A percentile compares a stretch with the other conserved stretches of the same genome.
Conservation (phyloP, 768 basidiomycete species). For the Lyophyllum semitale region DNA sequence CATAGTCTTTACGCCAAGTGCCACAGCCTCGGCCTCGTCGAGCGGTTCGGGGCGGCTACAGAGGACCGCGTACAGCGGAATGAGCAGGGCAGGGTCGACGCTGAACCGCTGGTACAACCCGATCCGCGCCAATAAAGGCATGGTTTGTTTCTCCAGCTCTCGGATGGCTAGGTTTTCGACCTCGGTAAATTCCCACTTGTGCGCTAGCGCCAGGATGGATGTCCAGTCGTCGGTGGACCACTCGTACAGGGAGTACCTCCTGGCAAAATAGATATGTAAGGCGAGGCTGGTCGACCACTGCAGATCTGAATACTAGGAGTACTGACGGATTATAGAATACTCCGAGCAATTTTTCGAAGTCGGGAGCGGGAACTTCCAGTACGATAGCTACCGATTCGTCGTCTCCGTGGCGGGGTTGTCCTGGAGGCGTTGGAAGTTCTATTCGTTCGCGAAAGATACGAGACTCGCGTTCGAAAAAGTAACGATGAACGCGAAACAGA, state of each 20-base stretch:
- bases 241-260: constrained; percentile 57
- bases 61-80: constrained; percentile 53
- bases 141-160: constrained; percentile 20
- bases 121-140: constrained; percentile 27
- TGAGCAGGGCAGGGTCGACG: constrained; percentile 48
- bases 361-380: constrained; percentile 32
- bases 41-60: constrained; percentile 54
- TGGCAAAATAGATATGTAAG: constrained; percentile 21
- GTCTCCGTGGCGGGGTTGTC: constrained; percentile 34
- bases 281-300: neutral
- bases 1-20: constrained; percentile 57
- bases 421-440: constrained; percentile 29
- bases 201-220: constrained; percentile 51
- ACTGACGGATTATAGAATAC: constrained; percentile 59
- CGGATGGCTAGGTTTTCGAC: constrained; percentile 52
- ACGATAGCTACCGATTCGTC: constrained; percentile 43
- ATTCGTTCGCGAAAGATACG: constrained; percentile 42
- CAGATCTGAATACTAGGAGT: no score
- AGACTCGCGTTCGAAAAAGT: constrained; percentile 67
- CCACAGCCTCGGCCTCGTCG: constrained; percentile 51
- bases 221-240: constrained; percentile 55
- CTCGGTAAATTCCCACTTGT: constrained; percentile 45
- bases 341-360: constrained; percentile 53
- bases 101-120: constrained; percentile 53
- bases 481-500: constrained; percentile 59